Evolutionary conservation across 176 grass and related monocot species (phyloP).

Genomic region (Coix lacrymajobi): DNA sequence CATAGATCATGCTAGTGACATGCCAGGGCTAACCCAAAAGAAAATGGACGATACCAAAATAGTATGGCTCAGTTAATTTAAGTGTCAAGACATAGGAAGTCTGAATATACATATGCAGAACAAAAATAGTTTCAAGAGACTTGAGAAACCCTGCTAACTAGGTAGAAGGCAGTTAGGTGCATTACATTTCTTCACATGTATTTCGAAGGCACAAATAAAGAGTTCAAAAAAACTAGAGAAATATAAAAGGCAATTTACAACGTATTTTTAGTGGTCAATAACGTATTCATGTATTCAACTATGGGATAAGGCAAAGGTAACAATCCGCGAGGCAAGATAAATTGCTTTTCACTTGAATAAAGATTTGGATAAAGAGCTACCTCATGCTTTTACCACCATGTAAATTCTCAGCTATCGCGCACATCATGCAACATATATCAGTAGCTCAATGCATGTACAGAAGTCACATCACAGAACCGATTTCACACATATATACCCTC

Average conservation of each 20-base stretch:
- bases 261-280: not conserved
- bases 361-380: not conserved
- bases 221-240: not conserved
- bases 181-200: not conserved
- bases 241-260: not conserved
- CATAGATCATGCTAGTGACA: not conserved
- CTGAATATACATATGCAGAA: not conserved
- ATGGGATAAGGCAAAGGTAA: not conserved
- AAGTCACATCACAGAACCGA: not conserved
- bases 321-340: not conserved
- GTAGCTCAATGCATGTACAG: not conserved
- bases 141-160: not conserved
- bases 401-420: not conserved
- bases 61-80: not conserved
- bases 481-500: too few species aligned
- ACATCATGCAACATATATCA: constrained; percentile 4
- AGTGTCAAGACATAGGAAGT: not conserved
- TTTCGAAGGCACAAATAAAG: not conserved
- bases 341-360: not conserved
- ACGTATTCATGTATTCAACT: not conserved
- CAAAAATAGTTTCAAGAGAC: not conserved
- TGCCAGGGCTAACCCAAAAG: not conserved
- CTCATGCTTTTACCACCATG: not conserved
- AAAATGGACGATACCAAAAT: not conserved
- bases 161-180: not conserved